phyloP scores from a whole-genome alignment of 352 stramenopile species.

The Phytophthora macrochlamydospora region DNA sequence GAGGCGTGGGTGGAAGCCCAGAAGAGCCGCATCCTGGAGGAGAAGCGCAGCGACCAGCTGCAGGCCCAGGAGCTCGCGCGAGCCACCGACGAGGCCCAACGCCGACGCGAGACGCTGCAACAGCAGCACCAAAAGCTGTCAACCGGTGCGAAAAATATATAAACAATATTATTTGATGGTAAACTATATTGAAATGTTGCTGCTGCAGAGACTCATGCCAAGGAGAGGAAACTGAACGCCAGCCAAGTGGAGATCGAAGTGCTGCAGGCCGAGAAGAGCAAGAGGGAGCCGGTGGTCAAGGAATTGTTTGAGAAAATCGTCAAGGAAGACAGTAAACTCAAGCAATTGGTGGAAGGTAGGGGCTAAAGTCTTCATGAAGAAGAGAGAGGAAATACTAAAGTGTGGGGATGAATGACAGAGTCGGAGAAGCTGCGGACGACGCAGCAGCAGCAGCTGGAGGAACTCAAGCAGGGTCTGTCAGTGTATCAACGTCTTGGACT shows the following conservation, averaged over 20 bases:
- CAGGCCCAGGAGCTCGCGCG: slow-evolving; percentile 47
- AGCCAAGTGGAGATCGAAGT: slow-evolving; percentile 76
- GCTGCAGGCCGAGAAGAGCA: slow-evolving; percentile 59
- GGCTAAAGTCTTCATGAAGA: too few relatives aligned
- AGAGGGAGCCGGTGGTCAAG: slow-evolving; percentile 68
- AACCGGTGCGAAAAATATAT: slow-evolving; percentile 21
- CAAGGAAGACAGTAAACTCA: slow-evolving; percentile 61
- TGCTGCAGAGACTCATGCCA: slow-evolving; percentile 38
- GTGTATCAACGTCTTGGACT: slow-evolving; percentile 77
- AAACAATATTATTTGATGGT: neutral
- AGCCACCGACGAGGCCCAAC: slow-evolving; percentile 45
- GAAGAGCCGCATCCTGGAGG: slow-evolving; percentile 41
- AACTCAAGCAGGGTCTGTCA: slow-evolving; percentile 64
- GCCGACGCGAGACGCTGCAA: slow-evolving; percentile 49
- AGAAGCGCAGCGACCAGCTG: slow-evolving; percentile 51
- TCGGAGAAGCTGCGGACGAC: slow-evolving; percentile 45
- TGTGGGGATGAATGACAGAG: slow-evolving; percentile 17
- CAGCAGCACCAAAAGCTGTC: slow-evolving; percentile 45
- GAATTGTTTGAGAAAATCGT: slow-evolving; percentile 62
- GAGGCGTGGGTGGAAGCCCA: slow-evolving; percentile 52
- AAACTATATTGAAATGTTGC: slow-evolving; percentile 1
- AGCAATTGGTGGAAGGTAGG: slow-evolving; percentile 44
- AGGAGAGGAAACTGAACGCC: slow-evolving; percentile 57
- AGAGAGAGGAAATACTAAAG: neutral
- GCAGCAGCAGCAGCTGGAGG: slow-evolving; percentile 56